Evolutionary conservation across 2,329 filamentous ascomycete genomes (phyloP), one percentile per base, ranked within the genome.

Genomic region (Emergomyces orientalis): DNA sequence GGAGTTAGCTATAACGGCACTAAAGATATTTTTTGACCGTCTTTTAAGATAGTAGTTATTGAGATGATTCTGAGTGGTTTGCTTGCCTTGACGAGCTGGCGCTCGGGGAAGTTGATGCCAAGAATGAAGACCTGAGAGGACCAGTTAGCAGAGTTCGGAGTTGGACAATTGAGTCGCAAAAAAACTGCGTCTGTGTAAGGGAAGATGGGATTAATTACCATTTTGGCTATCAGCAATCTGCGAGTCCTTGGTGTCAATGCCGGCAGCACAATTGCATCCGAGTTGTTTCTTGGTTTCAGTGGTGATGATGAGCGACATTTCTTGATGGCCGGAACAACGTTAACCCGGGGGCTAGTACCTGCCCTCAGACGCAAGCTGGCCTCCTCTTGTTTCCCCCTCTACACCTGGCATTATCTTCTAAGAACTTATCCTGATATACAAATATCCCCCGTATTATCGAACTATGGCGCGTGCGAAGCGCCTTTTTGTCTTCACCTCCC

Each of bases 91-190:
- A 97, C 88, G 72, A 97, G 84, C 76, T 88, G 87, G 71, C 81
- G 79, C 79, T 96, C 92, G 70, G 85, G 80, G 80, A 97, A 97
- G 80, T 89, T 92, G 80, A 90, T 82, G 71, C 90, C 90, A 72
- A 93, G 82, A 71, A 97, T 87, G 80, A 94, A 90, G 72, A 92
- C 88, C 90, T 91, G 64, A 41, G 49, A 56, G 7, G n/a, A 22
- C 3, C 22, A 30, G 30, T 56, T 7, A 62, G 13, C 1, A 3
- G 34, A 8, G 25, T 47, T 43, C 13, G n/a, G 32, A 25, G 30
- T 27, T 27, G n/a, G 34, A 34, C 14, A 61, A 7, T 32, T 34
- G 7, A 43, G 59, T 25, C 8, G 22, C 11, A 11, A 25, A 25
- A 30, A 22, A 47, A 6, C 7, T 27, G 30, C 2, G 19, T n/a